Percentiles rank a stretch among this genome's conserved stretches.
These are phyloP conservation scores for Arctostaphylos glauca DNA, from an alignment of 148 eudicot genomes.

Conservation along the genomic window DNA sequence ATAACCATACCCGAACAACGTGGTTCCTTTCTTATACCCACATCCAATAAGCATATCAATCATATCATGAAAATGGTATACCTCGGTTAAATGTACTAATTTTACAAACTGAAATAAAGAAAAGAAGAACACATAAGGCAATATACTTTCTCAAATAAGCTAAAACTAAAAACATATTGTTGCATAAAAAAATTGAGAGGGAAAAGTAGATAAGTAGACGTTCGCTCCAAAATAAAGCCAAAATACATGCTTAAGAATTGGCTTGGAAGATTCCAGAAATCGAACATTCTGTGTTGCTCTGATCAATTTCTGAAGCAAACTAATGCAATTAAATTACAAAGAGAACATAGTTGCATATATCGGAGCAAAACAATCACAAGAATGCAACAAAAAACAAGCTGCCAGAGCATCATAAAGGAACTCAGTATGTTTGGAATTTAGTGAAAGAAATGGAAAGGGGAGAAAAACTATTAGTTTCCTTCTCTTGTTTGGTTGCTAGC, in stretches of 20 bases:
- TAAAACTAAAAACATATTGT: background rate
- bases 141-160: background rate
- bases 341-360: background rate
- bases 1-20: conserved; percentile 92
- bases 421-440: no score
- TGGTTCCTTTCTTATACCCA: conserved; percentile 91
- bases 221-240: background rate
- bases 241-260: background rate
- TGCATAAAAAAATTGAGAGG: background rate
- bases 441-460: no score
- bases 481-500: no score
- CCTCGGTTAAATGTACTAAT: conserved; percentile 52
- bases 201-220: background rate
- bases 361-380: background rate
- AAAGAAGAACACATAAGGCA: conserved; percentile 3
- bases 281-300: background rate
- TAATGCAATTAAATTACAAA: background rate
- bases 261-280: background rate
- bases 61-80: conserved; percentile 96
- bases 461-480: no score
- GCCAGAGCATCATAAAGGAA: background rate
- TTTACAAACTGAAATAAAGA: conserved; percentile 63
- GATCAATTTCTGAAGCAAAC: background rate
- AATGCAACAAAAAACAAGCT: background rate
- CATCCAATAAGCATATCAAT: conserved; percentile 82